These are phyloP conservation scores for Diatrype stigma DNA, from an alignment of 2,329 filamentous ascomycete genomes.

Conservation along the genomic window DNA sequence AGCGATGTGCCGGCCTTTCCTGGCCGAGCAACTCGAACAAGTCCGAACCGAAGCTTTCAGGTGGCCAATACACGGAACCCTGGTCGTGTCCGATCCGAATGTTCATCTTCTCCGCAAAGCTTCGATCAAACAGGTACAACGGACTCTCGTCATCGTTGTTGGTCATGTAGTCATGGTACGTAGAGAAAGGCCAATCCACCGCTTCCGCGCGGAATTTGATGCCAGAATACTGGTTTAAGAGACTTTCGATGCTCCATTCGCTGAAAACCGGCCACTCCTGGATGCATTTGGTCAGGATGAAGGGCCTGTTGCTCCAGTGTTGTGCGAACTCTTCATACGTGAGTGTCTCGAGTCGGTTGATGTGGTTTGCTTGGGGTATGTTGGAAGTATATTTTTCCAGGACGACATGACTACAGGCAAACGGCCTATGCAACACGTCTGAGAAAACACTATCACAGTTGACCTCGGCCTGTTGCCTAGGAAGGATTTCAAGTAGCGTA, in stretches of 20 bases:
- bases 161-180: slow-evolving; percentile 78
- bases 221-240: slow-evolving; percentile 61
- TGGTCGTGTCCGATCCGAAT: slow-evolving; percentile 56
- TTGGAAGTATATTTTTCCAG: slow-evolving; percentile 61
- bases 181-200: slow-evolving; percentile 84
- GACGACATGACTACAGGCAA: slow-evolving; percentile 76
- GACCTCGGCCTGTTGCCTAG: slow-evolving; percentile 50
- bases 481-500: slow-evolving; percentile 62
- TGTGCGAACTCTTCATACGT: slow-evolving; percentile 68
- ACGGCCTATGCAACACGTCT: slow-evolving; percentile 84
- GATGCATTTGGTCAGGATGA: slow-evolving; percentile 80
- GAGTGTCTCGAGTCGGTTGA: slow-evolving; percentile 65
- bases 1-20: slow-evolving; percentile 81
- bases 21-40: slow-evolving; percentile 74
- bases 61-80: slow-evolving; percentile 66
- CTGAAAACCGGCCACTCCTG: slow-evolving; percentile 74
- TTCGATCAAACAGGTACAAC: slow-evolving; percentile 85
- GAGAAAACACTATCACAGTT: slow-evolving; percentile 81
- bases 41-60: slow-evolving; percentile 81
- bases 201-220: slow-evolving; percentile 83
- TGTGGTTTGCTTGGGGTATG: slow-evolving; percentile 72
- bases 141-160: slow-evolving; percentile 81
- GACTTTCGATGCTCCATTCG: slow-evolving; percentile 66
- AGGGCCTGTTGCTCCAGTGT: slow-evolving; percentile 75
- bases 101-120: slow-evolving; percentile 81